These are phyloP conservation scores for Trichoderma koningii DNA, from an alignment of 2,329 filamentous ascomycete genomes.

Conservation along the genomic window DNA sequence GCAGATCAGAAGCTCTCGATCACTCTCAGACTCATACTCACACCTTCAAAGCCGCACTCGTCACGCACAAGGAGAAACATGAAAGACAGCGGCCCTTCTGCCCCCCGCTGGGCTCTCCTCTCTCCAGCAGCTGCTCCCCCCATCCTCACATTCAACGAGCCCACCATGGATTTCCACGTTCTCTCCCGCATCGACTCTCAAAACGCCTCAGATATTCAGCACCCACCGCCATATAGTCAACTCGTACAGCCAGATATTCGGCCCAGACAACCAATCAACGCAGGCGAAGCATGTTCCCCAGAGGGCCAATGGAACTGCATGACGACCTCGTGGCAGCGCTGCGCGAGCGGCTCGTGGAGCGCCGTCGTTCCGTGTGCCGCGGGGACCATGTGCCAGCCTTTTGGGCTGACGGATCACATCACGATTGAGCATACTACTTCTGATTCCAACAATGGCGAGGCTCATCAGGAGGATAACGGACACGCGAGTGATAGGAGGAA, in stretches of 20 bases:
- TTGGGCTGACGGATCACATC: slow-evolving; percentile 47
- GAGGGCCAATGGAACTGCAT: slow-evolving; percentile 61
- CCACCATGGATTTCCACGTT: not conserved
- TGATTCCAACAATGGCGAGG: slow-evolving; percentile 24
- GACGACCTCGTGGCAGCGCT: slow-evolving; percentile 52
- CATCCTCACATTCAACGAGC: slow-evolving; percentile 8
- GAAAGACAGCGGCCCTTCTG: not conserved
- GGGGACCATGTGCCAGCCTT: slow-evolving; percentile 50
- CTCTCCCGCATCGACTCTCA: not conserved
- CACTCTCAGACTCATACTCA: not conserved
- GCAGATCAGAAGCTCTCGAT: too few relatives aligned
- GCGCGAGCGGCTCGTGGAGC: slow-evolving; percentile 52
- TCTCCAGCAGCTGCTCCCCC: slow-evolving; percentile 3
- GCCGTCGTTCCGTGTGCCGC: slow-evolving; percentile 46
- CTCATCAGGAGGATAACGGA: not conserved
- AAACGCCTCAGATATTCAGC: not conserved
- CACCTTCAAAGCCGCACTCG: not conserved
- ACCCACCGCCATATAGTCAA: too few relatives aligned
- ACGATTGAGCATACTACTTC: slow-evolving; percentile 39
- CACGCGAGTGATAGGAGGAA: not conserved
- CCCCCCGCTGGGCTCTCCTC: slow-evolving; percentile 11
- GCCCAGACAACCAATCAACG: not conserved
- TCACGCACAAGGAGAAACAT: not conserved
- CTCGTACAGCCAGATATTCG: not conserved
- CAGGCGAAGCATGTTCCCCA: slow-evolving; percentile 45